These are phyloP conservation scores for Sugiyamaella xylanicola DNA, from an alignment of 1,139 yeast species.

Conservation along the genomic window DNA sequence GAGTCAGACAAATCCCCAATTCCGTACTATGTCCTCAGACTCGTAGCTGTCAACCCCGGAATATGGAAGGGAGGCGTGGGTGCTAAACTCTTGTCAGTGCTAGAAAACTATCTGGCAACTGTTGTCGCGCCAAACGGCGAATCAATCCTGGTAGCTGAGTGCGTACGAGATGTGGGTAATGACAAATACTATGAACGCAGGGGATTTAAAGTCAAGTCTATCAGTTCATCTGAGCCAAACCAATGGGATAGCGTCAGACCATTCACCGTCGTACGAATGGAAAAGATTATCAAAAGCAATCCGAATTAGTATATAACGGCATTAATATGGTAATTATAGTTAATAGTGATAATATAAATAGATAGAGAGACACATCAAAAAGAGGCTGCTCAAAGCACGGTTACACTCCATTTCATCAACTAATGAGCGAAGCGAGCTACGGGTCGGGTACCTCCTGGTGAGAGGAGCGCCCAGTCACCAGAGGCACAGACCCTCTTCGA, in stretches of 20 bases:
- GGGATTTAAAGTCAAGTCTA: constrained; percentile 4
- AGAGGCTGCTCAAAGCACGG: too few relatives aligned
- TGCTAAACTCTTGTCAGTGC: constrained; percentile 11
- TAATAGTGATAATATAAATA: too few relatives aligned
- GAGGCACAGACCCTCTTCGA: too few relatives aligned
- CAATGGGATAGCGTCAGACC: constrained; percentile 11
- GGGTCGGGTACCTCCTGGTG: too few relatives aligned
- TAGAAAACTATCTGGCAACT: constrained; percentile 10
- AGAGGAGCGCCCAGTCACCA: too few relatives aligned
- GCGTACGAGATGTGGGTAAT: constrained; percentile 15
- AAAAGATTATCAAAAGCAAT: constrained; percentile 5
- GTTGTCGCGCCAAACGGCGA: not conserved
- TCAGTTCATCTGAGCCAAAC: not conserved
- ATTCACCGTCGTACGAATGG: constrained; percentile 14
- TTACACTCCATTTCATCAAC: too few relatives aligned
- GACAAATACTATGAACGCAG: constrained; percentile 16
- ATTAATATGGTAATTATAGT: too few relatives aligned
- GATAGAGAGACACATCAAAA: too few relatives aligned
- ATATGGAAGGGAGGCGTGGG: constrained; percentile 21
- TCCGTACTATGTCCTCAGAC: constrained; percentile 10
- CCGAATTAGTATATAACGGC: too few relatives aligned
- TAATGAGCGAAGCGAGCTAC: too few relatives aligned
- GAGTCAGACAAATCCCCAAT: not conserved
- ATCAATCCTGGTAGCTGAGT: constrained; percentile 15
- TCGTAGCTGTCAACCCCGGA: constrained; percentile 19